Evolutionary conservation across 129 eudicot species (phyloP).

Genomic region (Solidago caesia): DNA sequence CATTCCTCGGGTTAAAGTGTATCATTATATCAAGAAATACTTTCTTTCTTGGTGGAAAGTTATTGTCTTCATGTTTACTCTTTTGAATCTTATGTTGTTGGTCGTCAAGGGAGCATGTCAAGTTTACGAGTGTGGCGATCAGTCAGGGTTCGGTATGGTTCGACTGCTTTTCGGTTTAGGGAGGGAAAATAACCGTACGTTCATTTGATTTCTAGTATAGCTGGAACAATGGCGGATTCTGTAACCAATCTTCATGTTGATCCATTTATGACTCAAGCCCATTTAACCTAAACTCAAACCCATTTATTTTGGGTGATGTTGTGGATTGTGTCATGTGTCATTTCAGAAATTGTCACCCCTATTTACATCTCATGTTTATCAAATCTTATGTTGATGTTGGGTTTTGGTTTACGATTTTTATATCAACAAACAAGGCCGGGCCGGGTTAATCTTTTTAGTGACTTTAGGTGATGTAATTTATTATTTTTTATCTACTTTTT

Average conservation of each 20-base stretch:
- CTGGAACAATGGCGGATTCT: background rate
- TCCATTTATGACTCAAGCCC: too few relatives aligned
- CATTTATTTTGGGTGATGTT: too few relatives aligned
- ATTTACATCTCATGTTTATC: too few relatives aligned
- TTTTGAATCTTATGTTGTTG: slow-evolving; percentile 32
- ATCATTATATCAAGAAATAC: slow-evolving; percentile 33
- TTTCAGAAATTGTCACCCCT: too few relatives aligned
- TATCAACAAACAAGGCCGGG: too few relatives aligned
- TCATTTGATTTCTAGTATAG: background rate
- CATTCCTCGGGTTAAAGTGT: slow-evolving; percentile 36
- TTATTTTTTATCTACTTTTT: too few relatives aligned
- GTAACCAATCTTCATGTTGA: background rate
- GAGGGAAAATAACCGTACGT: background rate
- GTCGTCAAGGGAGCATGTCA: slow-evolving; percentile 25
- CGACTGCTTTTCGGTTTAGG: slow-evolving; percentile 9
- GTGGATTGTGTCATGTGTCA: too few relatives aligned
- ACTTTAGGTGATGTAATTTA: too few relatives aligned
- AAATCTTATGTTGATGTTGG: too few relatives aligned
- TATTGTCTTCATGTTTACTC: slow-evolving; percentile 29
- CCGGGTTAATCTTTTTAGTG: too few relatives aligned
- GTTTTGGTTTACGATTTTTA: too few relatives aligned
- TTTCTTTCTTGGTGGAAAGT: slow-evolving; percentile 37
- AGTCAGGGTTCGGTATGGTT: slow-evolving; percentile 20
- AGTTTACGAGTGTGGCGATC: slow-evolving; percentile 28
- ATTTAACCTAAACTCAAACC: too few relatives aligned